Evolutionary conservation across 345 rosid genomes (phyloP), one percentile per base, ranked within the genome.

Genomic region (Populus tremula): DNA sequence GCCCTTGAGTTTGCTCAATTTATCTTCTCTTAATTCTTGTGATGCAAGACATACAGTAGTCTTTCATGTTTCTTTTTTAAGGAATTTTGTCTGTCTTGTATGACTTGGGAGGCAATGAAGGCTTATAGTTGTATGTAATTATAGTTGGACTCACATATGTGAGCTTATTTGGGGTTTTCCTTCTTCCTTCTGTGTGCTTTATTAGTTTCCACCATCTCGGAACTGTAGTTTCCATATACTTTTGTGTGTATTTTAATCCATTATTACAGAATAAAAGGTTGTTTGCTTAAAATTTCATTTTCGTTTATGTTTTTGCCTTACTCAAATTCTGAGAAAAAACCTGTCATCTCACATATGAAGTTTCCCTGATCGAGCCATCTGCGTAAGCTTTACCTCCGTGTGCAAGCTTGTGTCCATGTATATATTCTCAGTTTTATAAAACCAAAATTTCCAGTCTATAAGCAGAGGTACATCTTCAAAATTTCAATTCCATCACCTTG

Each of bases 1-100:
- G 76, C 64, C 84, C 87, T 72, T 82, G 59, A 82, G 50, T 54
- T 20, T 20, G n/a, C 61, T 54, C 61, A 54, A 6, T 54, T 8
- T 2, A 54, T 53, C 61, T 53, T 53, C 23, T 53, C 61, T 54
- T 54, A 3, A 6, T 54, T 54, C 61, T 54, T 54, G 23, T 54
- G 61, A 7, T 54, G 23, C 61, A 2, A 20, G 61, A 7, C 25
- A 18, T 54, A 6, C 61, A 20, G 61, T 2, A 20, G 25, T 7
- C 7, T 54, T 50, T 20, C 61, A 54, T 54, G 61, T 54, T 54
- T 54, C 25, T 54, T 54, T 49, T 49, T 49, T 6, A 49, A 49
- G 53, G 20, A 49, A 49, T 16, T 49, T 18, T 16, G 20, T 16
- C 20, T 16, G 18, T 14, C 53, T 49, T 49, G 6, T 16, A 0